Evolutionary conservation across 176 grass and related monocot genomes (phyloP).

Genomic region (Oryza glumipatula): DNA sequence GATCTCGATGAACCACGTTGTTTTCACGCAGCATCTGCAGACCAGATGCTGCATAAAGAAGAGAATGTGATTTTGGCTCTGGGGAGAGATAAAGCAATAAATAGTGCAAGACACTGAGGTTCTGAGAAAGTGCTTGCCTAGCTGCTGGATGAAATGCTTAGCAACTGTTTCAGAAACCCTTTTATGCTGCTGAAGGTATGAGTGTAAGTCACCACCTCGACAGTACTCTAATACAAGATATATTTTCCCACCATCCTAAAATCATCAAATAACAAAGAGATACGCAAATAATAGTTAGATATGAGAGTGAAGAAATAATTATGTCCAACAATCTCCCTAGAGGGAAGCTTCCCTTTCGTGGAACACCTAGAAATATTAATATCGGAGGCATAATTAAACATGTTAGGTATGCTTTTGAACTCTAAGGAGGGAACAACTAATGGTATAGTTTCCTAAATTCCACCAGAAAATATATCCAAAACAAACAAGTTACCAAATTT

Average conservation of each 20-base stretch:
- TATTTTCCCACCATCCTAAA: conserved; percentile 73
- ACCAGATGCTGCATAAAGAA: conserved; percentile 73
- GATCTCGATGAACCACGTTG: conserved; percentile 94
- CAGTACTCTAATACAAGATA: conserved; percentile 96
- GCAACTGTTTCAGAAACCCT: conserved; percentile 80
- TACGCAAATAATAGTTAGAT: not conserved
- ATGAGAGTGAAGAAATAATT: not conserved
- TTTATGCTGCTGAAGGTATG: conserved; percentile 63
- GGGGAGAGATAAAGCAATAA: not conserved
- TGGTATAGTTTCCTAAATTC: conserved; percentile 4
- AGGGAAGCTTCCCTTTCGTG: not conserved
- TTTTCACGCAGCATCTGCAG: conserved; percentile 81
- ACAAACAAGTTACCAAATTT: conserved; percentile 9
- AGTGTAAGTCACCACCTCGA: conserved; percentile 75
- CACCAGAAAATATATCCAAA: conserved; percentile 9
- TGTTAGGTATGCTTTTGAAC: conserved; percentile 1
- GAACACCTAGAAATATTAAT: conserved; percentile 18
- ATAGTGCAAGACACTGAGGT: not conserved
- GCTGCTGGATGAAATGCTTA: conserved; percentile 83
- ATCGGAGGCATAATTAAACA: not conserved
- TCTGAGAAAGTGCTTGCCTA: conserved; percentile 57
- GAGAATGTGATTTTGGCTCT: not conserved
- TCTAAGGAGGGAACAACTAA: not conserved
- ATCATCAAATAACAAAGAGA: conserved; percentile 17
- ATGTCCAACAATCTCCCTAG: not conserved